Evolutionary conservation across 257 asterid species (phyloP).

Genomic region (Paraleonurus japonicus): DNA sequence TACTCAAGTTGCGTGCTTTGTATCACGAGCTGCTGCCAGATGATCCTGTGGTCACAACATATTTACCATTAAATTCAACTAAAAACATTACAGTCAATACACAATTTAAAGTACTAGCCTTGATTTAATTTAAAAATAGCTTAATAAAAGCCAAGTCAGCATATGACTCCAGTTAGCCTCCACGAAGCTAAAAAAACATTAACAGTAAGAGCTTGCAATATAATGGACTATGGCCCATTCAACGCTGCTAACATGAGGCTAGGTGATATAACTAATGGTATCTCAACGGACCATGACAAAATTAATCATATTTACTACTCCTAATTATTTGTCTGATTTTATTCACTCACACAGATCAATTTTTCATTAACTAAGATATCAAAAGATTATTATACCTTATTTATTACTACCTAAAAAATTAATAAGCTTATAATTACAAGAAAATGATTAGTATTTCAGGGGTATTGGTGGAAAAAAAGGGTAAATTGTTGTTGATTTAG

Average conservation of each 20-base stretch:
- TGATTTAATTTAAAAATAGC: constrained; percentile 12
- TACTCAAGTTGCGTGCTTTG: constrained; percentile 59
- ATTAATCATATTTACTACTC: not conserved
- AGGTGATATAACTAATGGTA: constrained; percentile 1
- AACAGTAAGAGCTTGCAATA: not conserved
- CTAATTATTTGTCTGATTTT: too few species aligned
- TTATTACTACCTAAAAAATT: too few species aligned
- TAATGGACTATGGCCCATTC: not conserved
- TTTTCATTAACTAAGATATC: too few species aligned
- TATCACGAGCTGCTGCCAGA: constrained; percentile 87
- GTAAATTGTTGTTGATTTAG: too few species aligned
- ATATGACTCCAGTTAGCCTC: constrained; percentile 7
- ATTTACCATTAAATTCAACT: not conserved
- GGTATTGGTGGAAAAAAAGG: too few species aligned
- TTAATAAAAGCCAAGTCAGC: not conserved
- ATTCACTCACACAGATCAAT: too few species aligned
- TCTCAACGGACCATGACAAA: not conserved
- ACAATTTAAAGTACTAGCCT: not conserved
- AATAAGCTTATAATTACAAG: too few species aligned
- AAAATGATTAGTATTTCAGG: too few species aligned
- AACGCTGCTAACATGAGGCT: constrained; percentile 5
- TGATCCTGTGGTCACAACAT: constrained; percentile 61
- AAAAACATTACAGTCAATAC: not conserved
- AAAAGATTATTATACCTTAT: too few species aligned
- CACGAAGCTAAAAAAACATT: constrained; percentile 13